These are phyloP conservation scores for Arthrobotrys musiformis DNA, from an alignment of 2,329 filamentous ascomycete species.

Conservation along the genomic window DNA sequence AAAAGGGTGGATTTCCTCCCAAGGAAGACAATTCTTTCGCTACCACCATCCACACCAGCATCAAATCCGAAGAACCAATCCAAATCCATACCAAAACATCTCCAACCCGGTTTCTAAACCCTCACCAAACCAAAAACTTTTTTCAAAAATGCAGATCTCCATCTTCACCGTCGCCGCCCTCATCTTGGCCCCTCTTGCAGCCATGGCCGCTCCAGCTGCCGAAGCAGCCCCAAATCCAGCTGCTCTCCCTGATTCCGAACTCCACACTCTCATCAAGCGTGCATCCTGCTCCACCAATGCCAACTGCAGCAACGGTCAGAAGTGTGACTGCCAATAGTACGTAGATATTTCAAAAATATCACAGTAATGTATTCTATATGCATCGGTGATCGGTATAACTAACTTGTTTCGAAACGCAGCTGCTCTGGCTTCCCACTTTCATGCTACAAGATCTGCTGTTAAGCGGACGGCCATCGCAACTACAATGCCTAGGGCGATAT, in stretches of 20 bases:
- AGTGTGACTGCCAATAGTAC: slow-evolving; percentile 40
- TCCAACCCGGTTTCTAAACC: slow-evolving; percentile 1
- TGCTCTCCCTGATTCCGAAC: slow-evolving; percentile 29
- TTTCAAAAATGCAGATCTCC: slow-evolving; percentile 46
- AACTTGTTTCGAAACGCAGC: slow-evolving; percentile 2
- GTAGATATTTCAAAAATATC: neutral
- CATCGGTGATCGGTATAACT: neutral
- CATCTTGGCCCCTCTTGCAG: slow-evolving; percentile 38
- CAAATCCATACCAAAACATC: neutral
- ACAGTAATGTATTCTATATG: neutral
- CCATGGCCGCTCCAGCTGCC: slow-evolving; percentile 40
- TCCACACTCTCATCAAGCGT: slow-evolving; percentile 34
- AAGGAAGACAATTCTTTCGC: neutral
- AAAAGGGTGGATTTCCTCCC: neutral
- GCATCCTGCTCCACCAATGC: slow-evolving; percentile 21
- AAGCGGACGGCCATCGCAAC: neutral
- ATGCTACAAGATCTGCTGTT: slow-evolving; percentile 47
- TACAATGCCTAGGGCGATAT: too few species aligned
- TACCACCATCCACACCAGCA: slow-evolving; percentile 8
- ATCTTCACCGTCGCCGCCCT: slow-evolving; percentile 36
- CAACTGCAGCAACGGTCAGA: slow-evolving; percentile 13
- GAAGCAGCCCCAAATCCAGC: slow-evolving; percentile 9
- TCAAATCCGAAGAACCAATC: neutral
- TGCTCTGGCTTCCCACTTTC: slow-evolving; percentile 33
- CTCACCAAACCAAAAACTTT: neutral